phyloP scores from a whole-genome alignment of 2,329 filamentous ascomycete species.

The Stylonectria norvegica region DNA sequence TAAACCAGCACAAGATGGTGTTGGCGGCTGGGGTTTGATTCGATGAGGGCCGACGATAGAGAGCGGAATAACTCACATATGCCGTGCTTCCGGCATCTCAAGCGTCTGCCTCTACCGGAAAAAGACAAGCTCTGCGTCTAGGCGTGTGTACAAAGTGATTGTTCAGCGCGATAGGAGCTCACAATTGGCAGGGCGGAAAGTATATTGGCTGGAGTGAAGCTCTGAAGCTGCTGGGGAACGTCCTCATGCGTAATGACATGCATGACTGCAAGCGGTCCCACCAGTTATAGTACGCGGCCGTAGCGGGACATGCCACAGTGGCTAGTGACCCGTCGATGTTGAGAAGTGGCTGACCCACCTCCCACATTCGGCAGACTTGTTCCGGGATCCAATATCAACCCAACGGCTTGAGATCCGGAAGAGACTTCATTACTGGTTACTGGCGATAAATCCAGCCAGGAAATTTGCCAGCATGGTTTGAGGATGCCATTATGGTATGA shows the following conservation, averaged over 20 bases:
- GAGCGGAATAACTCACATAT: conserved; percentile 31
- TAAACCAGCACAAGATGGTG: conserved; percentile 14
- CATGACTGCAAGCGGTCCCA: too few species aligned
- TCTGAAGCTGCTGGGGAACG: conserved; percentile 12
- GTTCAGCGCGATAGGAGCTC: conserved; percentile 13
- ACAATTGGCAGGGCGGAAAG: conserved; percentile 8
- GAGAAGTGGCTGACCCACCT: too few species aligned
- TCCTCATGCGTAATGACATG: conserved; percentile 21
- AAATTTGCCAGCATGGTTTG: too few species aligned
- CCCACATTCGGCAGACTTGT: too few species aligned
- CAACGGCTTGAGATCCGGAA: too few species aligned
- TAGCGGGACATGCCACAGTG: conserved; percentile 8
- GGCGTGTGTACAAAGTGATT: conserved; percentile 5
- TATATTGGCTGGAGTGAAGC: conserved; percentile 9
- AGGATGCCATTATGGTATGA: too few species aligned
- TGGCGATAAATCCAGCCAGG: too few species aligned
- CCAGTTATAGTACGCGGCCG: too few species aligned
- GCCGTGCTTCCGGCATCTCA: conserved; percentile 30
- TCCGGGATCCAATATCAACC: too few species aligned
- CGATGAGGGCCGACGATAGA: conserved; percentile 25
- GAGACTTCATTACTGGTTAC: too few species aligned
- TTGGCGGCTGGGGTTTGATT: conserved; percentile 22
- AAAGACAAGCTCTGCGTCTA: conserved; percentile 3
- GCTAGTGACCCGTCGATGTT: too few species aligned
- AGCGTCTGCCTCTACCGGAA: conserved; percentile 6